Evolutionary conservation across 2,329 filamentous ascomycete genomes (phyloP), one percentile per base, ranked within the genome.

Genomic region (Cordyceps farinosa): DNA sequence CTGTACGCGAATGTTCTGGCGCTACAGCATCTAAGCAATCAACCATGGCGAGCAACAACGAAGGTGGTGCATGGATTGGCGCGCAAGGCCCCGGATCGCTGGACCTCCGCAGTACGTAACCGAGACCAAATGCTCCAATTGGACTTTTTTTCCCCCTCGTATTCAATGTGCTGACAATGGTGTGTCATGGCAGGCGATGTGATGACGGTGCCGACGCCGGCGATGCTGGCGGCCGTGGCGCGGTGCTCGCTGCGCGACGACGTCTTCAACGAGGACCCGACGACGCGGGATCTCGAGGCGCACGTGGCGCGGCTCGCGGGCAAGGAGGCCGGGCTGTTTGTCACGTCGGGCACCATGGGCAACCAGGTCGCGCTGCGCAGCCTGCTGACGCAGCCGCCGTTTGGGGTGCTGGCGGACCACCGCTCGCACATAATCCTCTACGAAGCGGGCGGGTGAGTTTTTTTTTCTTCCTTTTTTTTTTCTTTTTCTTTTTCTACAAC

Each of bases 281-380:
- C 89, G 0, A 97, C 94, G 1, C 87, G 84, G 57, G 82, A 84
- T 30, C 85, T 98, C 47, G 90, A 97, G 74, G 77, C 82, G 52
- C 88, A 90, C 73, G 82, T 96, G 51, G 91, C 92, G 22, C 73
- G 82, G 38, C 82, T 96, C 3, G 85, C 91, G 1, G 86, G 86
- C 68, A 92, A 96, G 69, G 88, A 92, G 70, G 87, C 86, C 8
- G 90, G 85, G 0, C 80, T 97, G 5, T 87, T 97, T 61, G 91
- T 97, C 62, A 82, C 96, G 64, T 95, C 91, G 0, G 94, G 94
- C 3, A 97, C 93, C 5, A 97, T 97, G 92, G 92, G 92, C 47
- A 97, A 97, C 77, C 92, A 97, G 74, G 80, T 97, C 22, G 88
- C 90, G 0, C 82, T 97, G 48, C 87, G 93, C 45, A 84, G 90